Evolutionary conservation across 2,329 filamentous ascomycete species (phyloP), one percentile per base, ranked within the genome.

Genomic region (Aspergillus neoniger): DNA sequence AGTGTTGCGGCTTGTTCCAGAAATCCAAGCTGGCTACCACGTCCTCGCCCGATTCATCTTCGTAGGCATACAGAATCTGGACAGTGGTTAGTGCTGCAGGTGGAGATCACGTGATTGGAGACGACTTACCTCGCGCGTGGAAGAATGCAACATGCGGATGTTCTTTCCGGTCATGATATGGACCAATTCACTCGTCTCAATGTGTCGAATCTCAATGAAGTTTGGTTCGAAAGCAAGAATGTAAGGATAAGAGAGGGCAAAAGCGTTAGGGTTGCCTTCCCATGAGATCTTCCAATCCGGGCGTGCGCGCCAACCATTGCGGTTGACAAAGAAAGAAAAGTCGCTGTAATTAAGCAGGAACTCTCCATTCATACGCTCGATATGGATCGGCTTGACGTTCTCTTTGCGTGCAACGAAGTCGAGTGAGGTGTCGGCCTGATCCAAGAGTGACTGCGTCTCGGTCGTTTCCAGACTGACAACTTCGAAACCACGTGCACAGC

Each of bases 291-390:
- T 89, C 95, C 95, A 99, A 77, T 99, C 95, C 5, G 93, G 92
- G 70, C 93, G 86, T 57, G 94, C 94, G 64, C 95, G 88, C 95
- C 95, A 99, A 39, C 95, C 95, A 76, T 99, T 98, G 70, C 95
- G 88, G 78, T 99, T 98, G 74, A 99, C 95, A 72, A 98, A 99
- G 86, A 99, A 99, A 12, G 92, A 96, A 78, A 97, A 99, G 76
- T 99, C 95, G 4, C 92, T 95, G 80, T 99, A 99, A 78, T 97
- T 98, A 65, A 99, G 88, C 68, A 99, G 78, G 82, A 99, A 99
- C 74, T 99, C 95, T 75, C 94, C 93, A 68, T 96, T 96, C 74
- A 98, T 88, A 49, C 95, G 90, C 77, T 99, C 96, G 67, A 99
- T 98, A 72, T 98, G 94, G 65, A 99, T 96, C 2, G 95, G 94